phyloP scores from a whole-genome alignment of 345 rosid genomes.

The Limnanthes douglasii region DNA sequence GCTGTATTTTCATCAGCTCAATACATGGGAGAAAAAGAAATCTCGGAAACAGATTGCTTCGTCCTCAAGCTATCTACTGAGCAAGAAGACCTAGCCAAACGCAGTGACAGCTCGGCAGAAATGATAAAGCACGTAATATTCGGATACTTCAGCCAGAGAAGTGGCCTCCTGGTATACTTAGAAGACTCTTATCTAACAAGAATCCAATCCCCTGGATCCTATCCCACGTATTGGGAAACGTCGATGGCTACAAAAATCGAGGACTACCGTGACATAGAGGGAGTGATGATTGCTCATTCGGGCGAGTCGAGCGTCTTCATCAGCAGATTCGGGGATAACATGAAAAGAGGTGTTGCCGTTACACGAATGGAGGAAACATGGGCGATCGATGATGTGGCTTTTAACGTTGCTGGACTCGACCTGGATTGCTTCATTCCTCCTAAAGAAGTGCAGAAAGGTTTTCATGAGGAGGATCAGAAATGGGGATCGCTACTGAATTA shows the following conservation, averaged over 20 bases:
- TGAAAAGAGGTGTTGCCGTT: conserved; percentile 52
- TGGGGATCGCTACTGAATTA: too few relatives aligned
- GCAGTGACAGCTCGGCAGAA: conserved; percentile 82
- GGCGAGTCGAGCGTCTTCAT: conserved; percentile 67
- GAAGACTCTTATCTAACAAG: conserved; percentile 63
- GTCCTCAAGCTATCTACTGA: conserved; percentile 68
- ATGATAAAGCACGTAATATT: conserved; percentile 79
- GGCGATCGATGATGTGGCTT: conserved; percentile 77
- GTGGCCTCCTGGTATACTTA: conserved; percentile 50
- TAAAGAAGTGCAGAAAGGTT: conserved; percentile 36
- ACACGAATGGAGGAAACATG: conserved; percentile 82
- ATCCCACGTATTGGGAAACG: conserved; percentile 90
- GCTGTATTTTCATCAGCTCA: conserved; percentile 66
- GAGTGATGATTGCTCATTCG: conserved; percentile 73
- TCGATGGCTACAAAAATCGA: conserved; percentile 60
- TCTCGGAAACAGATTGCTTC: conserved; percentile 54
- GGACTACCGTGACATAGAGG: conserved; percentile 58
- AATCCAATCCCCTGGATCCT: conserved; percentile 70
- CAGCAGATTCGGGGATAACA: conserved; percentile 68
- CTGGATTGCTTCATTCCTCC: conserved; percentile 86
- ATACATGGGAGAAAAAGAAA: conserved; percentile 73
- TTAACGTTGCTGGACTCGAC: conserved; percentile 69
- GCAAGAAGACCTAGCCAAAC: conserved; percentile 46
- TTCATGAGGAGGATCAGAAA: too few relatives aligned
- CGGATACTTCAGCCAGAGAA: conserved; percentile 93